Evolutionary conservation across 352 stramenopile genomes (phyloP), one percentile per base, ranked within the genome.

Genomic region (Pseudoperonospora humuli): DNA sequence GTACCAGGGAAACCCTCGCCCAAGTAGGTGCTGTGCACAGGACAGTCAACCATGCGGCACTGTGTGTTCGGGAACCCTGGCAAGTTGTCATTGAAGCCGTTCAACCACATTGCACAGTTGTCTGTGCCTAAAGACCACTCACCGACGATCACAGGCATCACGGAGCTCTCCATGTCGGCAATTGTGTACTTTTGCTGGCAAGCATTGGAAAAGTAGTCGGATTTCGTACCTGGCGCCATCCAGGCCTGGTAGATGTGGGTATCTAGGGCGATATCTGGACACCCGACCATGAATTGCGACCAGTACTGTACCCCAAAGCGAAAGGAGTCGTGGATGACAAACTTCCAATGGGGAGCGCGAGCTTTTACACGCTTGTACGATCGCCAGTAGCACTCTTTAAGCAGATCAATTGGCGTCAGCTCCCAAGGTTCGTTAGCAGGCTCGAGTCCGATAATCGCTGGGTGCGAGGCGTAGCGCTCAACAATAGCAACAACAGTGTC

Each of bases 321-420:
- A 67, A 98, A 98, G 23, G 84, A 96, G 69, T 98, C 93, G 67
- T 97, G 90, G 46, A 97, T 86, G 37, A 97, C 80, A 51, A 96
- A 96, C 55, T 97, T 96, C 93, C 93, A 98, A 40, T 92, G 82
- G 2, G 88, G 90, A 7, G 90, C 93, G 7, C 85, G 64, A 37
- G 63, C 67, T 59, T 96, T 95, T 17, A 97, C 72, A 51, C 90
- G 88, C 53, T 96, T 84, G 67, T 98, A 97, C 36, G 81, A 81
- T 55, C 96, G 86, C 90, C 89, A 97, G 73, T 98, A 98, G 61
- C 95, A 98, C n/a, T 90, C 60, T 56, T 97, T 95, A 31, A 97
- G 65, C 27, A 84, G 62, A 5, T 93, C 45, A 15, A 97, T 84
- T 3, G 7, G 90, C 80, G 89, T 97, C 31, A 95, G 75, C 61